Evolutionary conservation across 306 rosid species (phyloP).

Genomic region (Prunus mongolica): DNA sequence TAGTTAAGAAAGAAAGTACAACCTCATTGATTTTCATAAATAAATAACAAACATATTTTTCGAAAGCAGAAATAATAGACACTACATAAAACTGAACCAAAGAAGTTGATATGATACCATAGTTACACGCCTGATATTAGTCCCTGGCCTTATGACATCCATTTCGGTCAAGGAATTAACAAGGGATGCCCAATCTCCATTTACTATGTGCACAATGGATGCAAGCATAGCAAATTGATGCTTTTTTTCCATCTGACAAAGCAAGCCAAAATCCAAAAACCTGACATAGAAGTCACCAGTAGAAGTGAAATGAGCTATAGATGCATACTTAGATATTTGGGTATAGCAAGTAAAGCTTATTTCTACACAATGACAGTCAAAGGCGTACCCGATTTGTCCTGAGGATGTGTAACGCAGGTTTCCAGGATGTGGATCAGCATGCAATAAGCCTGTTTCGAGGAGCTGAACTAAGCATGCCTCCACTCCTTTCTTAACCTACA

Average conservation of each 20-base stretch:
- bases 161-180: slow-evolving; percentile 67
- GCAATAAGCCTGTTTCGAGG: slow-evolving; percentile 93
- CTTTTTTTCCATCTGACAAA: slow-evolving; percentile 92
- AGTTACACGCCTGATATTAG: slow-evolving; percentile 69
- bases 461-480: slow-evolving; percentile 88
- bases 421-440: slow-evolving; percentile 99
- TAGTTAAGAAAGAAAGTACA: not conserved
- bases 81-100: not conserved
- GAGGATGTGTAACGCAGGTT: slow-evolving; percentile 86
- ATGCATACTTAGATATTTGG: not conserved
- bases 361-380: not conserved
- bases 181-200: slow-evolving; percentile 96
- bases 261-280: slow-evolving; percentile 96
- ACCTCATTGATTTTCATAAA: not conserved
- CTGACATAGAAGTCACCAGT: slow-evolving; percentile 35
- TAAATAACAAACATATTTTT: not conserved
- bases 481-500: slow-evolving; percentile 89
- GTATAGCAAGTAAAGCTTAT: not conserved
- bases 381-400: slow-evolving; percentile 76
- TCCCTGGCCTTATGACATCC: slow-evolving; percentile 88
- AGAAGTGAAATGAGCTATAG: slow-evolving; percentile 2
- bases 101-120: slow-evolving; percentile 47
- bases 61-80: not conserved
- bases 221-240: slow-evolving; percentile 97
- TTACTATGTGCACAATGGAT: slow-evolving; percentile 90